Evolutionary conservation across 2,329 filamentous ascomycete species (phyloP).

Genomic region (Moelleriella libera): DNA sequence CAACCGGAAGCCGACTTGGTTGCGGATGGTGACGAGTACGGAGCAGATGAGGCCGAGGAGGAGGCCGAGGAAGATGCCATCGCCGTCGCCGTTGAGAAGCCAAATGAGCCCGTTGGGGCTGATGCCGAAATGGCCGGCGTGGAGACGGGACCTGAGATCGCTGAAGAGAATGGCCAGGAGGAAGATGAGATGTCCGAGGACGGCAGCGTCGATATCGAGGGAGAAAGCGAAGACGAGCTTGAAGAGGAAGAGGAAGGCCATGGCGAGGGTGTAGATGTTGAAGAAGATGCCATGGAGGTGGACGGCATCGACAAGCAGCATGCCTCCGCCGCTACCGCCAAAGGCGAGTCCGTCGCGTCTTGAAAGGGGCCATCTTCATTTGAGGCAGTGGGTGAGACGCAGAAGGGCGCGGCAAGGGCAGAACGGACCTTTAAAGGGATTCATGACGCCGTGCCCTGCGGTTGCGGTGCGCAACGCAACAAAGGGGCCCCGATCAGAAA

Average conservation of each 20-base stretch:
- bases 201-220: constrained; percentile 66
- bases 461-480: too few species aligned
- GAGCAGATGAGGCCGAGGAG: constrained; percentile 74
- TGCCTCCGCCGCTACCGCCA: constrained; percentile 9
- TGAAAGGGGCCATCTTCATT: background rate
- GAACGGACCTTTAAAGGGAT: too few species aligned
- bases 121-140: constrained; percentile 66
- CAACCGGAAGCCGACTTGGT: constrained; percentile 86
- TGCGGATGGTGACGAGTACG: constrained; percentile 80
- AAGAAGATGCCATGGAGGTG: constrained; percentile 35
- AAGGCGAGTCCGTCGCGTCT: constrained; percentile 20
- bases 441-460: too few species aligned
- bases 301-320: constrained; percentile 23
- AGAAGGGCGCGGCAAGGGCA: too few species aligned
- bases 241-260: constrained; percentile 36
- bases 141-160: constrained; percentile 30
- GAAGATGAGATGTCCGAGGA: constrained; percentile 59
- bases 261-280: constrained; percentile 12
- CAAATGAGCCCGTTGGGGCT: constrained; percentile 29
- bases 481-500: too few species aligned
- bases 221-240: constrained; percentile 60
- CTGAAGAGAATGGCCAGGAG: constrained; percentile 30
- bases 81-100: constrained; percentile 32
- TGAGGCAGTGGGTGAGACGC: too few species aligned
- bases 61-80: constrained; percentile 44